These are phyloP conservation scores for Pleurotus tuoliensis DNA, from an alignment of 768 basidiomycete genomes.

Conservation along the genomic window DNA sequence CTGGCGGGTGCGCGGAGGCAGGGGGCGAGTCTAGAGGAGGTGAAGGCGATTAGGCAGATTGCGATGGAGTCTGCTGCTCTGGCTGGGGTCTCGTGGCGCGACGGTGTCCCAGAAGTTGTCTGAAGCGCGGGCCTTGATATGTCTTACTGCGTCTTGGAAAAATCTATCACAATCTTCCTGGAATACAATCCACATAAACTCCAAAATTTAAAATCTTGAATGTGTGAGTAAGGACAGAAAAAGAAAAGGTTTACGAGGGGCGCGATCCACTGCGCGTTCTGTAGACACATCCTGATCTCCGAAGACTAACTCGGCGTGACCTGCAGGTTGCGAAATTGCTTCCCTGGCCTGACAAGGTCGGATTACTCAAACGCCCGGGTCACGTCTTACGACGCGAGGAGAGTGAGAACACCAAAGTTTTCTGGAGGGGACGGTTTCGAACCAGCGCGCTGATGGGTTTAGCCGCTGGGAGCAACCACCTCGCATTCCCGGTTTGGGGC, in stretches of 20 bases:
- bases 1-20: conserved; percentile 49
- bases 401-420: conserved; percentile 80
- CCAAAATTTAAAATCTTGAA: no score
- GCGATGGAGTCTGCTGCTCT: conserved; percentile 45
- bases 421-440: conserved; percentile 93
- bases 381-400: conserved; percentile 61
- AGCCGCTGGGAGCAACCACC: conserved; percentile 59
- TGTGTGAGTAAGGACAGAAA: no score
- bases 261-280: conserved; percentile 77
- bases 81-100: conserved; percentile 50
- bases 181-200: no score
- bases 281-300: conserved; percentile 84
- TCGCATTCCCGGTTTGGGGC: conserved; percentile 81
- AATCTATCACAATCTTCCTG: no score
- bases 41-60: conserved; percentile 49
- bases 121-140: not conserved
- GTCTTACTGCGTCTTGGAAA: no score
- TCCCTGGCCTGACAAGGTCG: conserved; percentile 83
- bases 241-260: conserved; percentile 70
- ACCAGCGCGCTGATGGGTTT: conserved; percentile 76
- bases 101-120: conserved; percentile 44
- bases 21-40: conserved; percentile 52
- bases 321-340: conserved; percentile 91
- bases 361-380: conserved; percentile 73
- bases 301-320: conserved; percentile 88